Evolutionary conservation across 306 rosid species (phyloP).

Genomic region (Casuarina equisetifolia): DNA sequence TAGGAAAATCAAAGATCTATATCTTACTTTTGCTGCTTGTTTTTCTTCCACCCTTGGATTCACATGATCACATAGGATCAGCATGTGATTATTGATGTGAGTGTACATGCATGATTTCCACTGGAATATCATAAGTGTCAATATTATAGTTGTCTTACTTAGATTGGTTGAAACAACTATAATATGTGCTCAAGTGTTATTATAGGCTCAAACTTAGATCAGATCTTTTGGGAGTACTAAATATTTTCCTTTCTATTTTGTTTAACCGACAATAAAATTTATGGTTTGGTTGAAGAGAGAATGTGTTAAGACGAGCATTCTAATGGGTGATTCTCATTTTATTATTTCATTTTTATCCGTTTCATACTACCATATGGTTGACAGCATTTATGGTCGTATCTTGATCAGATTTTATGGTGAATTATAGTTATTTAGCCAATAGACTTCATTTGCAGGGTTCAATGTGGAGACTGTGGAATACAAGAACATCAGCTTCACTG

Average conservation of each 20-base stretch:
- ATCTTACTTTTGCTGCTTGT: too few species aligned
- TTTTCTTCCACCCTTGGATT: background rate
- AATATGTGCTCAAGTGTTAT: background rate
- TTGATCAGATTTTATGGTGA: background rate
- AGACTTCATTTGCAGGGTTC: slow-evolving; percentile 57
- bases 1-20: background rate
- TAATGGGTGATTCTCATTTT: background rate
- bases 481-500: slow-evolving; percentile 99
- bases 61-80: background rate
- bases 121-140: background rate
- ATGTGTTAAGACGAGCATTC: background rate
- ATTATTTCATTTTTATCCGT: background rate
- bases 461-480: slow-evolving; percentile 99
- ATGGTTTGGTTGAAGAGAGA: background rate
- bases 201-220: background rate
- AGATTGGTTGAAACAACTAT: background rate
- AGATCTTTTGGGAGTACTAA: background rate
- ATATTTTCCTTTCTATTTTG: background rate
- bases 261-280: background rate
- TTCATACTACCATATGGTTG: background rate
- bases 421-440: background rate
- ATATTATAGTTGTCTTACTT: background rate
- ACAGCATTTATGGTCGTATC: background rate
- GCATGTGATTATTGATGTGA: background rate
- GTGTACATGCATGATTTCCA: background rate